Percentiles rank a stretch among this genome's conserved stretches.
Evolutionary conservation across 2,329 filamentous ascomycete genomes (phyloP).

Genomic region (Neurospora sp.): DNA sequence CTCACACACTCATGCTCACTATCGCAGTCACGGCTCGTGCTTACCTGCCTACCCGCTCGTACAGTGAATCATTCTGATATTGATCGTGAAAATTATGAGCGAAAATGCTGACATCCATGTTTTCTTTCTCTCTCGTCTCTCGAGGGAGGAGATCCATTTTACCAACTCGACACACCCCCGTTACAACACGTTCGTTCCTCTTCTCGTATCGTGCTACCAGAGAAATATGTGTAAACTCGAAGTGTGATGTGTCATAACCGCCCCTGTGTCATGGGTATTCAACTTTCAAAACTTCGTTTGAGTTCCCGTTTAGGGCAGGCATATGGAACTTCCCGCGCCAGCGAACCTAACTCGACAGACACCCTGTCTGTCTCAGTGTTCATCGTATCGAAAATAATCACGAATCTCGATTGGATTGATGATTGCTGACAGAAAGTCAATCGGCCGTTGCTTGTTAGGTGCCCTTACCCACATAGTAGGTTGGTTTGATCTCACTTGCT

Average conservation of each 20-base stretch:
- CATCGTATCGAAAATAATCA: background rate
- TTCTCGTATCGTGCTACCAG: too few relatives aligned
- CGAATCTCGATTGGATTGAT: background rate
- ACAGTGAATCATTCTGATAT: background rate
- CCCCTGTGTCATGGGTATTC: background rate
- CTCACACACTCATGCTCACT: background rate
- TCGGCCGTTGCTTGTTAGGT: background rate
- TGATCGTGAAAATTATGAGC: background rate
- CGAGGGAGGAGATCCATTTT: background rate
- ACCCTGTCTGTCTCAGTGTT: background rate
- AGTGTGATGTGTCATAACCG: background rate
- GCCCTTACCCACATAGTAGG: background rate
- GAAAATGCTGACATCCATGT: background rate
- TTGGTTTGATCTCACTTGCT: background rate
- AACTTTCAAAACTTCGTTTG: background rate
- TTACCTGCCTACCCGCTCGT: background rate
- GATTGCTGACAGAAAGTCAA: background rate
- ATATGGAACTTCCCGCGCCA: background rate
- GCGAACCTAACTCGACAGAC: background rate
- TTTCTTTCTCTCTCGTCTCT: background rate
- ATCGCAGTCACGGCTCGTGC: background rate
- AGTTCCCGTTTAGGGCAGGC: background rate
- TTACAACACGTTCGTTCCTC: background rate
- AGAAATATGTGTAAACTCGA: too few relatives aligned
- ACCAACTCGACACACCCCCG: background rate